A percentile compares a stretch with the other conserved stretches of the same genome.
phyloP scores from a whole-genome alignment of 2,329 filamentous ascomycete genomes.

The Diplodia sapinea region DNA sequence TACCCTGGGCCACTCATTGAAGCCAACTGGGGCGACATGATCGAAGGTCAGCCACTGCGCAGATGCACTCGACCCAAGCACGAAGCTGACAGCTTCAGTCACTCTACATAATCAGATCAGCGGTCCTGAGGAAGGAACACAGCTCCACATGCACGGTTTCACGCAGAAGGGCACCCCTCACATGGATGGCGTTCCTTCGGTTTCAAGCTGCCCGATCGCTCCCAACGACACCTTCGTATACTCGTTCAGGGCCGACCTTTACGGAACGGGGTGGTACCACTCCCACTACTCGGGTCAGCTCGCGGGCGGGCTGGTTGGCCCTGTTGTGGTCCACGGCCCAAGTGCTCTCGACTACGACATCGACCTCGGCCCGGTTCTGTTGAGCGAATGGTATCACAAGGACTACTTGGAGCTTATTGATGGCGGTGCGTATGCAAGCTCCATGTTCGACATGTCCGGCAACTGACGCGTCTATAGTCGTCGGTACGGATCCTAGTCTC shows the following conservation, averaged over 20 bases:
- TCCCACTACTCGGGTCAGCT: slow-evolving; percentile 41
- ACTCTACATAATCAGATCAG: slow-evolving; percentile 14
- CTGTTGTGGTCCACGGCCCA: slow-evolving; percentile 41
- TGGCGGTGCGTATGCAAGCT: not conserved
- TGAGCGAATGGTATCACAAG: slow-evolving; percentile 53
- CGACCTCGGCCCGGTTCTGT: slow-evolving; percentile 39
- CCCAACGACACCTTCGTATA: slow-evolving; percentile 41
- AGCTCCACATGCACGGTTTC: slow-evolving; percentile 45
- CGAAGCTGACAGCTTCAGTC: slow-evolving; percentile 17
- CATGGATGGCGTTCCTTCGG: slow-evolving; percentile 46
- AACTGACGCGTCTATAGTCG: slow-evolving; percentile 12
- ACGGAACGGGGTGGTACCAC: slow-evolving; percentile 40
- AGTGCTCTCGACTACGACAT: slow-evolving; percentile 37
- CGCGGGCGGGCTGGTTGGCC: slow-evolving; percentile 39
- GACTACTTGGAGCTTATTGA: slow-evolving; percentile 16
- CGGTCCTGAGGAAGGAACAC: slow-evolving; percentile 39
- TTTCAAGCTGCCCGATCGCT: slow-evolving; percentile 45
- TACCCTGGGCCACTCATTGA: slow-evolving; percentile 44
- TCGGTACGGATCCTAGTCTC: slow-evolving; percentile 29
- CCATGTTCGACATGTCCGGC: not conserved
- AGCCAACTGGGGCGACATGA: slow-evolving; percentile 44
- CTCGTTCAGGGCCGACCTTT: slow-evolving; percentile 40
- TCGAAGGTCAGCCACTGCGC: slow-evolving; percentile 34
- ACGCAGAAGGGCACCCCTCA: slow-evolving; percentile 42
- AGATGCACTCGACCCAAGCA: not conserved